Evolutionary conservation across 208 protist genomes (phyloP).

Genomic region (Polymyxa betae): DNA sequence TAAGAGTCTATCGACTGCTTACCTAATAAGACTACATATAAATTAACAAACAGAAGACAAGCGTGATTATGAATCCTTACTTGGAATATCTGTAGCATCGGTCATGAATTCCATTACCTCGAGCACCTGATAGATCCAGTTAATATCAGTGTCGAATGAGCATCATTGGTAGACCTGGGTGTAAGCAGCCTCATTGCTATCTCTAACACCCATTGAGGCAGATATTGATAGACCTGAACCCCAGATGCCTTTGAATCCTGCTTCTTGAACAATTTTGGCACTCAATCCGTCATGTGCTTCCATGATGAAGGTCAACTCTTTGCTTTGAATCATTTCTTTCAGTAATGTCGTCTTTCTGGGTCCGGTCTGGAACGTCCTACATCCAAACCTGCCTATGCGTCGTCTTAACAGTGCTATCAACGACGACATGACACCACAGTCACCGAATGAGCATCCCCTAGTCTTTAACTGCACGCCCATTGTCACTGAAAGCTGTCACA

Average conservation of each 20-base stretch:
- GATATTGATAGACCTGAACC: constrained; percentile 78
- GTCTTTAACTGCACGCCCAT: no score
- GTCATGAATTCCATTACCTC: constrained; percentile 78
- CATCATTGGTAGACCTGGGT: constrained; percentile 66
- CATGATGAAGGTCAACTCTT: constrained; percentile 74
- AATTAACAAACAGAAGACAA: background rate
- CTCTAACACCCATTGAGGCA: constrained; percentile 75
- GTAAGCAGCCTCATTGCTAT: constrained; percentile 79
- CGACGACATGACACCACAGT: no score
- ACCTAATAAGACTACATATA: background rate
- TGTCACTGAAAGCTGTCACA: no score
- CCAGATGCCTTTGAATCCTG: constrained; percentile 80
- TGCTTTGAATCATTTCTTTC: constrained; percentile 62
- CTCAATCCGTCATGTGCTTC: constrained; percentile 82
- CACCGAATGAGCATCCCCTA: no score
- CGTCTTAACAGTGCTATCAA: no score
- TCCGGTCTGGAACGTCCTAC: no score
- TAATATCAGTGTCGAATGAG: background rate
- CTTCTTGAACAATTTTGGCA: constrained; percentile 76
- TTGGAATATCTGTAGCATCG: constrained; percentile 77
- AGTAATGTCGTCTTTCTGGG: constrained; percentile 67
- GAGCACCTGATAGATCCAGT: constrained; percentile 54
- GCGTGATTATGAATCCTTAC: constrained; percentile 61
- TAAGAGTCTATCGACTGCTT: background rate
- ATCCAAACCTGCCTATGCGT: no score